phyloP scores from a whole-genome alignment of 192 early-diverging fungal species.

The Nowakowskiella sp. region DNA sequence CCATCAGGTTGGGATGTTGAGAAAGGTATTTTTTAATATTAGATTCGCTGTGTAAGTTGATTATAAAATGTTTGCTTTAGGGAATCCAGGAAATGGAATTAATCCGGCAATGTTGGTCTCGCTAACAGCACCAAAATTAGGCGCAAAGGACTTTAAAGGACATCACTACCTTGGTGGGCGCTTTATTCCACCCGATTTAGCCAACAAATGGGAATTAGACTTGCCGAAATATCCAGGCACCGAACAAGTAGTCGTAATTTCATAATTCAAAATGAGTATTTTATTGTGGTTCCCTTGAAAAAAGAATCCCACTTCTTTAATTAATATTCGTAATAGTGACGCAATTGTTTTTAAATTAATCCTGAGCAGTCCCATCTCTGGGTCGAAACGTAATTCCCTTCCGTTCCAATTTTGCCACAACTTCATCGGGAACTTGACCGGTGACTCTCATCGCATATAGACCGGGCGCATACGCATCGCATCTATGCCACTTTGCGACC shows the following conservation, averaged over 20 bases:
- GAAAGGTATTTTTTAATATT: conserved; percentile 40
- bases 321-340: too few species aligned
- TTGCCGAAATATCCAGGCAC: conserved; percentile 63
- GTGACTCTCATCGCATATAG: conserved; percentile 44
- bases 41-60: not conserved
- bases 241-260: conserved; percentile 57
- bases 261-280: too few species aligned
- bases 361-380: conserved; percentile 40
- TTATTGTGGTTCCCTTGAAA: too few species aligned
- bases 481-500: conserved; percentile 46
- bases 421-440: conserved; percentile 36
- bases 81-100: conserved; percentile 40
- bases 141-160: conserved; percentile 64
- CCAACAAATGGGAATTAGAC: conserved; percentile 52
- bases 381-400: conserved; percentile 40
- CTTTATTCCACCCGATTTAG: conserved; percentile 73
- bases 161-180: conserved; percentile 80
- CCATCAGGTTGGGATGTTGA: conserved; percentile 96
- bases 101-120: conserved; percentile 82
- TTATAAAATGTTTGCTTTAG: not conserved
- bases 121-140: conserved; percentile 83
- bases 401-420: conserved; percentile 26
- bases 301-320: too few species aligned
- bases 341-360: conserved; percentile 22
- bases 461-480: conserved; percentile 40